These are phyloP conservation scores for Venustampulla echinocandica DNA, from an alignment of 495 filamentous ascomycete genomes.

Conservation along the genomic window DNA sequence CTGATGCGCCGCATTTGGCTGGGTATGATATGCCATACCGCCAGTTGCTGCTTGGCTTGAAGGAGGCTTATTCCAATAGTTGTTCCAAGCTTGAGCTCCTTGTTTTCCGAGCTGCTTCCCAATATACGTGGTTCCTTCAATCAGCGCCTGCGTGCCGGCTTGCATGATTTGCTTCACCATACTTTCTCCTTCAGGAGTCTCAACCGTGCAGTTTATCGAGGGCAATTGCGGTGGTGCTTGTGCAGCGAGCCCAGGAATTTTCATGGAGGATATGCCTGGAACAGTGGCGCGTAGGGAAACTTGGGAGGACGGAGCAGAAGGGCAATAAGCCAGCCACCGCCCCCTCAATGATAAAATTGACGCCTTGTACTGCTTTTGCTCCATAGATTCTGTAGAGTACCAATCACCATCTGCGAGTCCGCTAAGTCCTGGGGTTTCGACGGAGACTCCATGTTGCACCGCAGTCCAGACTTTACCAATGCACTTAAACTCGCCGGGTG, in stretches of 20 bases:
- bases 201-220: conserved; percentile 62
- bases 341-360: conserved; percentile 66
- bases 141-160: conserved; percentile 83
- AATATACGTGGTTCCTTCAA: conserved; percentile 80
- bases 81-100: conserved; percentile 78
- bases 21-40: conserved; percentile 19
- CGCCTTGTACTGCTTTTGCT: conserved; percentile 30
- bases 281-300: conserved; percentile 56
- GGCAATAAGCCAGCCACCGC: conserved; percentile 80
- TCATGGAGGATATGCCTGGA: conserved; percentile 25
- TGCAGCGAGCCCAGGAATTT: conserved; percentile 54
- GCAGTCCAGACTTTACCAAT: conserved; percentile 83
- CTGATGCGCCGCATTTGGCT: conserved; percentile 25
- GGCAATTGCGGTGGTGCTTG: conserved; percentile 69
- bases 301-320: conserved; percentile 60
- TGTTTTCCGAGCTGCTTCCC: conserved; percentile 55
- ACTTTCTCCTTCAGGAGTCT: conserved; percentile 70
- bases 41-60: conserved; percentile 15
- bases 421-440: conserved; percentile 33
- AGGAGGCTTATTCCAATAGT: conserved; percentile 68
- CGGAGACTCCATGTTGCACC: conserved; percentile 42
- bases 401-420: conserved; percentile 46
- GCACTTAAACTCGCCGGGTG: conserved; percentile 45
- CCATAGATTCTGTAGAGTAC: conserved; percentile 33
- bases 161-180: conserved; percentile 78